Evolutionary conservation across 228 moss, liverwort and hornwort genomes (phyloP), one percentile per base, ranked within the genome.

Genomic region (Sphagnum fallax): DNA sequence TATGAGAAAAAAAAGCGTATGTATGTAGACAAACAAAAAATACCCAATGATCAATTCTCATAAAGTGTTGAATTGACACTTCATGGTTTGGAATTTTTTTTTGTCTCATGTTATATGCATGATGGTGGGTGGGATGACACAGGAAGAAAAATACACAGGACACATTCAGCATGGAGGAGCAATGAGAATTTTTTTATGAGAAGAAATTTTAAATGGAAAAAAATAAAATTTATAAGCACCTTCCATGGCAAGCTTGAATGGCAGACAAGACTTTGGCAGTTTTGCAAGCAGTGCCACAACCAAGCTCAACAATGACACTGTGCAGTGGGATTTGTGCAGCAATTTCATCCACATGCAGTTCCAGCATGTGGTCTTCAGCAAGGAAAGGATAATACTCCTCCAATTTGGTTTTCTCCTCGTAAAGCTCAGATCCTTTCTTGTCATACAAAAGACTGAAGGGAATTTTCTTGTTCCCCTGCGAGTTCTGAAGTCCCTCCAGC

Each of bases 361-460:
- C 76, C 53, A 83, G 15, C 72, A 83, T 13, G 9, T 79, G 76
- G 10, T 72, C 72, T 57, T 83, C 83, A 0, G 83, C 83, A 15
- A 69, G 61, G 69, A 77, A 83, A 8, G 75, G 80, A 52, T 83
- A 83, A 66, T 83, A 83, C 65, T 83, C 80, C 53, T 79, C 74
- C 6, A 83, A 69, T 53, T 72, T 66, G 10, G 83, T 83, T 51
- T 79, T 83, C 8, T 60, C 72, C 32, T 80, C 80, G 67, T 83
- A 83, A 4, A 83, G 68, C 61, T 76, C 69, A n/a, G 80, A 83
- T 4, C 83, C 83, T n/a, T 60, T 75, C 5, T 77, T 60, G 60
- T 80, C 72, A 55, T 83, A 83, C 49, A 83, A 63, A 48, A 79
- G 77, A 4, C 74, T 79, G 49, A 70, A 59, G 15, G 83, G 72